These are phyloP conservation scores for Linnemannia schmuckeri DNA, from an alignment of 192 early-diverging fungal genomes.

Conservation along the genomic window DNA sequence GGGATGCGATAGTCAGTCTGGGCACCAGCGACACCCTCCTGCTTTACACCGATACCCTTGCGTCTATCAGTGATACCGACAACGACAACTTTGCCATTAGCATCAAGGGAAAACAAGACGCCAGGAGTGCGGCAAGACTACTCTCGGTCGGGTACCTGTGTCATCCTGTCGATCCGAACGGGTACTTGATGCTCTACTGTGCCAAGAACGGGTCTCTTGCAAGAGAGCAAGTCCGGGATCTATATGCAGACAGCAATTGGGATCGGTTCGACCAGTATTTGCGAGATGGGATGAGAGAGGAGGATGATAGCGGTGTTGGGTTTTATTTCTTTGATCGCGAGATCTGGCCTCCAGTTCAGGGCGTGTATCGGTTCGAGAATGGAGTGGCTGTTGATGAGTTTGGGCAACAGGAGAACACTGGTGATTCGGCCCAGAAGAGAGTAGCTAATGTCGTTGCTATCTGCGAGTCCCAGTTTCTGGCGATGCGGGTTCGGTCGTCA, in stretches of 20 bases:
- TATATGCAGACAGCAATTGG: constrained; percentile 69
- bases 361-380: constrained; percentile 72
- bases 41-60: constrained; percentile 60
- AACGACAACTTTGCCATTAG: constrained; percentile 30
- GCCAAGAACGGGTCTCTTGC: constrained; percentile 92
- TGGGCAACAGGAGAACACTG: constrained; percentile 21
- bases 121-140: constrained; percentile 39
- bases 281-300: constrained; percentile 17
- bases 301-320: constrained; percentile 56
- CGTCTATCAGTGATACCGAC: not conserved
- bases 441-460: constrained; percentile 70
- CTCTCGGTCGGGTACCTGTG: constrained; percentile 64
- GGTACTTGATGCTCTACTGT: constrained; percentile 83
- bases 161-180: constrained; percentile 72
- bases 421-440: not conserved
- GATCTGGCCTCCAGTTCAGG: constrained; percentile 80
- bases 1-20: constrained; percentile 78
- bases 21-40: constrained; percentile 88
- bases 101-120: constrained; percentile 25
- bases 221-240: constrained; percentile 75
- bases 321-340: constrained; percentile 84
- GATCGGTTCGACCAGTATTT: constrained; percentile 65
- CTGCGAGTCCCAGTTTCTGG: constrained; percentile 81
- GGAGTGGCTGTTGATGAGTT: constrained; percentile 58
- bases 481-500: constrained; percentile 71